Evolutionary conservation across 2,329 filamentous ascomycete species (phyloP).

Genomic region (Mollisia scopiformis): DNA sequence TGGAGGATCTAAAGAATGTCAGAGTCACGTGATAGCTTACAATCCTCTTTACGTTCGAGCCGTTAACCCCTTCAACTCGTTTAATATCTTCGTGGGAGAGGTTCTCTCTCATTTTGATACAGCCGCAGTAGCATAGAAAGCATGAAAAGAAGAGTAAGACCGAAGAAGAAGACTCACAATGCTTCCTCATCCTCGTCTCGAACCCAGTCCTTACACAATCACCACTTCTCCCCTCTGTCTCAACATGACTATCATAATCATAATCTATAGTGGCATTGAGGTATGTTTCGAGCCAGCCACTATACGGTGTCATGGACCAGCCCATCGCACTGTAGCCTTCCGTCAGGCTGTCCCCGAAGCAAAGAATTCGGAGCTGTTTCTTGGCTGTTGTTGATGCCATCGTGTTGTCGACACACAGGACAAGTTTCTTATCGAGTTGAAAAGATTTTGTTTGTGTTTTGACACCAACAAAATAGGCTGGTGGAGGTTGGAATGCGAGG

Average conservation of each 20-base stretch:
- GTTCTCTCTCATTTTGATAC: background rate
- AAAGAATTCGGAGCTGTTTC: constrained; percentile 25
- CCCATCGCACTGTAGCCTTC: constrained; percentile 55
- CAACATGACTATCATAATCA: constrained; percentile 21
- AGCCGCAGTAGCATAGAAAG: background rate
- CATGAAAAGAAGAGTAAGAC: background rate
- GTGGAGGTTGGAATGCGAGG: too few species aligned
- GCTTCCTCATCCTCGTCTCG: constrained; percentile 17
- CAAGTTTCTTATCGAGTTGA: too few species aligned
- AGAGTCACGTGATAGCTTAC: background rate
- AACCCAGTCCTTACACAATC: constrained; percentile 24
- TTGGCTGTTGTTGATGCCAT: background rate
- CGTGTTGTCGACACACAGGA: too few species aligned
- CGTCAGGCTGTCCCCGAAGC: constrained; percentile 48
- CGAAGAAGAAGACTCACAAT: constrained; percentile 16
- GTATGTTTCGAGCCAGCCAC: constrained; percentile 47
- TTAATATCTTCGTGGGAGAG: too few species aligned
- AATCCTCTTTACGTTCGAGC: too few species aligned
- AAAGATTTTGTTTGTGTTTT: too few species aligned
- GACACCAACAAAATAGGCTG: background rate
- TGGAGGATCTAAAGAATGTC: background rate
- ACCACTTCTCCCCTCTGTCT: constrained; percentile 27
- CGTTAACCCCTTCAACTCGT: background rate
- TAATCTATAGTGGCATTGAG: constrained; percentile 48
- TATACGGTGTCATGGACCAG: constrained; percentile 55